Conservation (phyloP, 139 green algal genomes). For the Bryopsis sp. region DNA sequence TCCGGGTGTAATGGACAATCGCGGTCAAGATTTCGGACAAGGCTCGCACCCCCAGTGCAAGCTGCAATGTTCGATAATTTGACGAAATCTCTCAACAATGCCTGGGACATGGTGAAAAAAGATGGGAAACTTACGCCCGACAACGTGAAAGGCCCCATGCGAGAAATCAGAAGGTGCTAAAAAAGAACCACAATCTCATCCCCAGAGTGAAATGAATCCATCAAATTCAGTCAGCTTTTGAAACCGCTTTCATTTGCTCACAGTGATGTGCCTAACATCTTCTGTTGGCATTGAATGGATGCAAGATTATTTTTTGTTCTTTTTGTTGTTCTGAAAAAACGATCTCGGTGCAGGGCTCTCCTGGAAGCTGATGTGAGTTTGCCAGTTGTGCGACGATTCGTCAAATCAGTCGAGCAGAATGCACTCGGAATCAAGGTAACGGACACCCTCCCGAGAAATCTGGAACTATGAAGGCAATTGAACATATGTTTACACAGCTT, state of each 20-base stretch:
- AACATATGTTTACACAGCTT: too few relatives aligned
- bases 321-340: background rate
- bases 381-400: slow-evolving; percentile 88
- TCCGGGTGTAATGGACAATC: too few relatives aligned
- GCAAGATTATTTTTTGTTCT: too few relatives aligned
- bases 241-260: too few relatives aligned
- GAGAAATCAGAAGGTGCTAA: slow-evolving; percentile 13
- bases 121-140: slow-evolving; percentile 79
- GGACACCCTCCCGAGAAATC: background rate
- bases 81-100: slow-evolving; percentile 58
- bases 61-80: slow-evolving; percentile 85
- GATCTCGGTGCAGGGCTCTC: slow-evolving; percentile 51
- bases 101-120: slow-evolving; percentile 64
- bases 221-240: too few relatives aligned
- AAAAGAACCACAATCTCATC: slow-evolving; percentile 19
- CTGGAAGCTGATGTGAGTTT: slow-evolving; percentile 94
- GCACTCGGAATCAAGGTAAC: slow-evolving; percentile 68
- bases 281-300: too few relatives aligned
- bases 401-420: slow-evolving; percentile 75
- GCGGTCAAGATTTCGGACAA: too few relatives aligned
- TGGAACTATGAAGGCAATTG: background rate
- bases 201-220: slow-evolving; percentile 81
- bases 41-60: too few relatives aligned
- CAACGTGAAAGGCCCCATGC: slow-evolving; percentile 80
- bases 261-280: too few relatives aligned